Evolutionary conservation across 495 filamentous ascomycete species (phyloP).

Genomic region (Neurospora sp.): DNA sequence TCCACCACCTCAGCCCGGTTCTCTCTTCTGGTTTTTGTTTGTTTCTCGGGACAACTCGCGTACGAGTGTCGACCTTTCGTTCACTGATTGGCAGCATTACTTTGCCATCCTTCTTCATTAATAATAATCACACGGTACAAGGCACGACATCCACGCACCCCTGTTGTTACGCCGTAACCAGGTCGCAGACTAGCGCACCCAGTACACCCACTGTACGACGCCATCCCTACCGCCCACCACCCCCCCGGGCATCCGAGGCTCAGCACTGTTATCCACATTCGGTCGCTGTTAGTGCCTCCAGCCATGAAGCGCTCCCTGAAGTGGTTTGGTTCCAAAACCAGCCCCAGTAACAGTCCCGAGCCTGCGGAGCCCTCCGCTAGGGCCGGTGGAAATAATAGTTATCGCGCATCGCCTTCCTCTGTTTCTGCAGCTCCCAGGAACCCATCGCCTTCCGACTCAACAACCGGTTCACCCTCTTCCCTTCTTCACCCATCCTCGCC

Average conservation of each 20-base stretch:
- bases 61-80: not conserved
- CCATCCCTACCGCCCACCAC: not conserved
- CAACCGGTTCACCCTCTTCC: slow-evolving; percentile 21
- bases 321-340: slow-evolving; percentile 21
- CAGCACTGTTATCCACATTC: slow-evolving; percentile 19
- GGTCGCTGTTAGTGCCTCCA: slow-evolving; percentile 5
- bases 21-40: not conserved
- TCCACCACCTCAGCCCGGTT: not conserved
- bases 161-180: not conserved
- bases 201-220: not conserved
- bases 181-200: not conserved
- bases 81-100: not conserved
- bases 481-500: slow-evolving; percentile 24
- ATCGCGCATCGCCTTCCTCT: slow-evolving; percentile 21
- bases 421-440: slow-evolving; percentile 6
- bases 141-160: not conserved
- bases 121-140: not conserved
- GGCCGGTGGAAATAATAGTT: slow-evolving; percentile 20
- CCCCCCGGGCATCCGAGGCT: slow-evolving; percentile 9
- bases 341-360: slow-evolving; percentile 16
- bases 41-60: not conserved
- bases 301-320: slow-evolving; percentile 21
- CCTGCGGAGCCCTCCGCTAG: slow-evolving; percentile 17
- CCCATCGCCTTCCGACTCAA: not conserved
- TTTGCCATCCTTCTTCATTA: not conserved